These are phyloP conservation scores for Talinum fruticosum DNA, from an alignment of 148 eudicot species.

Conservation along the genomic window DNA sequence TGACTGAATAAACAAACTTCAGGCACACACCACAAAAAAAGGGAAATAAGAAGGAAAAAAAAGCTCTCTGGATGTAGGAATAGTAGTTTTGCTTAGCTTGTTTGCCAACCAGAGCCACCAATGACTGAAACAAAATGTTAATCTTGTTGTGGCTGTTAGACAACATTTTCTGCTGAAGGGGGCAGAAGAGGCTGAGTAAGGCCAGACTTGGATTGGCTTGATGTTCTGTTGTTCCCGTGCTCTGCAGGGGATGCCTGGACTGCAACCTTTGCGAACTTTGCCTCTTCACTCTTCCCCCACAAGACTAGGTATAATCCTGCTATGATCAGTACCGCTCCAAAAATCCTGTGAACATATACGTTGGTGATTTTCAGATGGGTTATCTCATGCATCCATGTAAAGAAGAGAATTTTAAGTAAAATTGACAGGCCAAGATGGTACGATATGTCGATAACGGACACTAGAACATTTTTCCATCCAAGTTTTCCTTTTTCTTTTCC, in stretches of 20 bases:
- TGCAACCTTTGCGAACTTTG: slow-evolving; percentile 60
- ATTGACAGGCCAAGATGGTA: background rate
- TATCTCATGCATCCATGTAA: background rate
- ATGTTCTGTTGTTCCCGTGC: slow-evolving; percentile 47
- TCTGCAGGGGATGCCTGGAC: slow-evolving; percentile 51
- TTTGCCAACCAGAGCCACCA: slow-evolving; percentile 16
- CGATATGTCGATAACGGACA: background rate
- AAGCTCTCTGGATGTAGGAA: slow-evolving; percentile 23
- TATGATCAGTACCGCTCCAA: slow-evolving; percentile 91
- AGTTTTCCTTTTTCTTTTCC: background rate
- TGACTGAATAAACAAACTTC: slow-evolving; percentile 27
- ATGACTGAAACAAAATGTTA: background rate
- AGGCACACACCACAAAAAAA: slow-evolving; percentile 25
- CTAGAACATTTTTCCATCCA: background rate
- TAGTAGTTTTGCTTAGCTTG: slow-evolving; percentile 22
- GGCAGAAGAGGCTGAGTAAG: slow-evolving; percentile 82
- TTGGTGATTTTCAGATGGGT: slow-evolving; percentile 12
- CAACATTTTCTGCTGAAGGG: slow-evolving; percentile 67
- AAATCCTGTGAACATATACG: slow-evolving; percentile 53
- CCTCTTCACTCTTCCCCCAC: slow-evolving; percentile 92
- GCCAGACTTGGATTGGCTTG: slow-evolving; percentile 52
- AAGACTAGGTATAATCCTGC: slow-evolving; percentile 81
- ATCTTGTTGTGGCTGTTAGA: slow-evolving; percentile 30
- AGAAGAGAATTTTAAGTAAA: background rate
- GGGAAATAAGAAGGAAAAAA: background rate